phyloP scores from a whole-genome alignment of 192 early-diverging fungal species.

The Allomyces javanicus region DNA sequence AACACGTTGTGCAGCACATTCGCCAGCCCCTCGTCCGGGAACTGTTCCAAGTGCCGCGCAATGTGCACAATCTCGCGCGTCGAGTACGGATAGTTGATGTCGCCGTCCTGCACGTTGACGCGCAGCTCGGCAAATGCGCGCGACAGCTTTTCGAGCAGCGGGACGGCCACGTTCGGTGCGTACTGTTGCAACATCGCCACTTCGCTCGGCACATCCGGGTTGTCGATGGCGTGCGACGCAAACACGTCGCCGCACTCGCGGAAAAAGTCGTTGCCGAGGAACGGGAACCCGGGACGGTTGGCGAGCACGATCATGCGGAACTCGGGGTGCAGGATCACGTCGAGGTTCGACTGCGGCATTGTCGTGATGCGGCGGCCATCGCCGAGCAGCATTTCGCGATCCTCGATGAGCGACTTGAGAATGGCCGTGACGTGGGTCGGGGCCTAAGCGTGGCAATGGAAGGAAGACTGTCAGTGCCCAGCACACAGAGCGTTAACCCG shows the following conservation, averaged over 20 bases:
- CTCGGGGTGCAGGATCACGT: conserved; percentile 35
- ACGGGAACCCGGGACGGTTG: conserved; percentile 58
- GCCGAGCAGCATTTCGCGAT: conserved; percentile 55
- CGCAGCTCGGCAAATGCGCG: conserved; percentile 52
- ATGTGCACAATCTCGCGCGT: conserved; percentile 60
- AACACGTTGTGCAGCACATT: conserved; percentile 44
- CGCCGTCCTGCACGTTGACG: conserved; percentile 45
- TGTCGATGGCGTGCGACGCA: conserved; percentile 49
- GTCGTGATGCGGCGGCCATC: conserved; percentile 46
- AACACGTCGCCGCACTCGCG: conserved; percentile 61
- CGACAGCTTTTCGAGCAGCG: conserved; percentile 40
- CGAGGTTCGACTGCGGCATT: conserved; percentile 5
- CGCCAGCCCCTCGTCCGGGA: conserved; percentile 45
- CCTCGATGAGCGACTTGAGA: conserved; percentile 49
- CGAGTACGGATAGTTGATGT: conserved; percentile 65
- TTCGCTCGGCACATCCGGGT: conserved; percentile 56
- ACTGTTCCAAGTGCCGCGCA: conserved; percentile 22
- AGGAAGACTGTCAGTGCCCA: too few species aligned
- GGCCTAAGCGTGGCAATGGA: conserved; percentile 9
- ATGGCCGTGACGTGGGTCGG: conserved; percentile 58
- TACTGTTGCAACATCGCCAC: conserved; percentile 47
- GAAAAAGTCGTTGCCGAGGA: conserved; percentile 69
- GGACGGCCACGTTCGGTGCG: conserved; percentile 47
- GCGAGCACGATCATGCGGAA: conserved; percentile 73
- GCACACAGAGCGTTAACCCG: too few species aligned